phyloP scores from a whole-genome alignment of 805 yeast genomes.

The Phaffomyces thermotolerans region DNA sequence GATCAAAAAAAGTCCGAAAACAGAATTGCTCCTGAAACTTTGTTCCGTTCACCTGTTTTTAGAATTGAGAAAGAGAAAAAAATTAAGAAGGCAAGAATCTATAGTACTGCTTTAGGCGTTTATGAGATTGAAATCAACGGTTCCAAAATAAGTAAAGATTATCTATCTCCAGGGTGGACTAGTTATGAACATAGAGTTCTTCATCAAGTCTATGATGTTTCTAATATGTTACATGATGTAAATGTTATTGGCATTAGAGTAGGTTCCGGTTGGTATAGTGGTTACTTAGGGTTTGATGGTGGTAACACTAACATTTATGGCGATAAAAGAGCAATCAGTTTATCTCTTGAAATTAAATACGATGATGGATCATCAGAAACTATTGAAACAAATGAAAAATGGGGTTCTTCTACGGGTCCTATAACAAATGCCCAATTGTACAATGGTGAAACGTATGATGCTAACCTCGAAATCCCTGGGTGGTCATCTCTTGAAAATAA shows the following conservation, averaged over 20 bases:
- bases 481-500: slow-evolving; percentile 7
- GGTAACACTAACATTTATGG: slow-evolving; percentile 14
- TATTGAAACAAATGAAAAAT: slow-evolving; percentile 8
- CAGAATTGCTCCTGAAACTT: slow-evolving; percentile 9
- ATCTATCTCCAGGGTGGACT: slow-evolving; percentile 15
- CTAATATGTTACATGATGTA: neutral
- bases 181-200: slow-evolving; percentile 14
- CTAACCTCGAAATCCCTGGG: slow-evolving; percentile 7
- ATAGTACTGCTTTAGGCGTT: slow-evolving; percentile 12
- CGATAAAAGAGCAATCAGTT: slow-evolving; percentile 7
- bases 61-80: neutral
- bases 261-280: slow-evolving; percentile 15
- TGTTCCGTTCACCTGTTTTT: slow-evolving; percentile 12
- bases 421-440: slow-evolving; percentile 12
- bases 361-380: slow-evolving; percentile 9
- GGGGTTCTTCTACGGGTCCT: slow-evolving; percentile 12
- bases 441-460: slow-evolving; percentile 13
- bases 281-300: slow-evolving; percentile 14
- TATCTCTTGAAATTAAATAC: slow-evolving; percentile 7
- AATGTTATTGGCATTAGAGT: slow-evolving; percentile 15
- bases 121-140: slow-evolving; percentile 15
- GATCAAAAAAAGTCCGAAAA: slow-evolving; percentile 7
- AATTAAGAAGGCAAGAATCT: slow-evolving; percentile 8
- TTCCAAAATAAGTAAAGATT: slow-evolving; percentile 4
- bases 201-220: slow-evolving; percentile 14